Base-by-base conservation (phyloP, 192 early-diverging fungal genomes). In the Kickxella alabastrina region DNA sequence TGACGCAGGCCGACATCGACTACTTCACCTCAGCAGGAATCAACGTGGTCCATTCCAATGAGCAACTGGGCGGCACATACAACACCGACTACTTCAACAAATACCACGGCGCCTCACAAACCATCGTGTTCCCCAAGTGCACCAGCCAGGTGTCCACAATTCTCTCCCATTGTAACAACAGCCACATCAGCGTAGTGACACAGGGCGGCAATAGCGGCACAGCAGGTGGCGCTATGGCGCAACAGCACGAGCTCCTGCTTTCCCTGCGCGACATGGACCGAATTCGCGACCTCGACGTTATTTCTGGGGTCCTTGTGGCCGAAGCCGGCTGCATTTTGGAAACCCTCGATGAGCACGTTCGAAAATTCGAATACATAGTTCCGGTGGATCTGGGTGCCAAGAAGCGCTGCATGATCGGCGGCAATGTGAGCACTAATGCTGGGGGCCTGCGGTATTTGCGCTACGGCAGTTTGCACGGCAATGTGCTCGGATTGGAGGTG, bases 141-240 rank as follows among this genome's bases (percentile, higher is more conserved):
- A 88, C 92, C 2, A 64, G 84, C 27, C 84, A 97, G 61, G 89
- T 99, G 13, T 86, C 90, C 9, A 57, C 81, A 23, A 83, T 97
- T 36, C 69, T 96, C 27, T 79, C 79, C 25, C 87, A 99, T 59
- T 97, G 95, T 80, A 88, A 93, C 62, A 70, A 85, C 12, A 73
- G 87, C 13, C 70, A 54, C 43, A 62, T 99, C 32, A 86, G 92
- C 5, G 88, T 99, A 13, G 91, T 93, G 17, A 91, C 93, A 25
- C 97, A 99, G 72, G 95, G 97, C 23, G 97, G 96, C 31, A 98
- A 98, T 72, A 98, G 91, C 22, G 93, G 93, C 19, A 78, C 93
- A 8, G 92, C 93, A 17, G 96, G 96, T 51, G 97, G 96, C 4
- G 83, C 86, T 29, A 86, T 97, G 3, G 91, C 89, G 6, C 90